phyloP scores from a whole-genome alignment of 108 stramenopile species.

The Chaetoceros tenuissimus region DNA sequence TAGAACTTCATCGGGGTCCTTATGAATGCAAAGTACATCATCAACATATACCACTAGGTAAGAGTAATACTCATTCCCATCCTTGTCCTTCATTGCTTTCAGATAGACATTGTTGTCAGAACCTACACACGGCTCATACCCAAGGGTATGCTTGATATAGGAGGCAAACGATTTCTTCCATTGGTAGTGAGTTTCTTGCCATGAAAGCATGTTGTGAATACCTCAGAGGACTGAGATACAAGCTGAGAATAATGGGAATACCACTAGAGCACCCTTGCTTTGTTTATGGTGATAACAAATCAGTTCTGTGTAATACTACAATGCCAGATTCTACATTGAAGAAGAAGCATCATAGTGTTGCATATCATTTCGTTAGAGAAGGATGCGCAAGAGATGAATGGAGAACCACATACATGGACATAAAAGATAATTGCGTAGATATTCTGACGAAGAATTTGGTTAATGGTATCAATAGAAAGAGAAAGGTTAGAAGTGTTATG shows the following conservation, averaged over 20 bases:
- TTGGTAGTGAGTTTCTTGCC: slow-evolving; percentile 36
- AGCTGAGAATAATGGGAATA: slow-evolving; percentile 48
- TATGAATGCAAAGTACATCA: no score
- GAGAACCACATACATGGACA: slow-evolving; percentile 18
- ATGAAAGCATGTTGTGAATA: slow-evolving; percentile 35
- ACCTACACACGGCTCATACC: no score
- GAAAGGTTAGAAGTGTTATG: no score
- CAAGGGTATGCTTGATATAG: slow-evolving; percentile 2
- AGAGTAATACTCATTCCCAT: no score
- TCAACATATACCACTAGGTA: slow-evolving; percentile 18
- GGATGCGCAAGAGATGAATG: slow-evolving; percentile 15
- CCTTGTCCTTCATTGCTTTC: no score
- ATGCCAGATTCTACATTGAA: slow-evolving; percentile 35
- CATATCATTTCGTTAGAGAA: slow-evolving; percentile 36
- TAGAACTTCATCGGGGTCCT: no score
- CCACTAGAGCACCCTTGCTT: slow-evolving; percentile 17
- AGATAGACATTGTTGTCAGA: no score
- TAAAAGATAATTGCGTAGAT: slow-evolving; percentile 24
- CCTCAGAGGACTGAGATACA: slow-evolving; percentile 36
- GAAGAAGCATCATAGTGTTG: slow-evolving; percentile 38
- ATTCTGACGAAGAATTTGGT: slow-evolving; percentile 29
- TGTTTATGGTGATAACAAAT: slow-evolving; percentile 34
- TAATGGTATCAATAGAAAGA: slow-evolving; percentile 17
- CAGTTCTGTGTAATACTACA: slow-evolving; percentile 23
- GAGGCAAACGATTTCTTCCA: slow-evolving; percentile 4